These are phyloP conservation scores for Fraxinus xanthoxyloides DNA, from an alignment of 305 asterid species.

Conservation along the genomic window DNA sequence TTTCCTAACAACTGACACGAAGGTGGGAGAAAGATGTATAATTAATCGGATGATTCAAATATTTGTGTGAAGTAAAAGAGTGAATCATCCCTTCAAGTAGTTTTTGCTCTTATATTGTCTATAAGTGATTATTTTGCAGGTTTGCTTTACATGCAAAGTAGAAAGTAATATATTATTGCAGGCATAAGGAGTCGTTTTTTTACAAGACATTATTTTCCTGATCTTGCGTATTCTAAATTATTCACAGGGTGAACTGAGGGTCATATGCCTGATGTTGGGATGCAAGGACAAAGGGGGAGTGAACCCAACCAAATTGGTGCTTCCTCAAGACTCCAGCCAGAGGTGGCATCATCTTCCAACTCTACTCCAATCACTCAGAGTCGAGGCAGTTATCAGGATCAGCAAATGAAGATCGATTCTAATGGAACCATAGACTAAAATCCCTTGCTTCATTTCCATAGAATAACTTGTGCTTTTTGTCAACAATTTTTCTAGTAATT, in stretches of 20 bases:
- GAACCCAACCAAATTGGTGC: not conserved
- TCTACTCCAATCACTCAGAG: not conserved
- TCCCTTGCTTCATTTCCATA: not conserved
- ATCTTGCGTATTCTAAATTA: not conserved
- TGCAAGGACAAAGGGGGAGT: not conserved
- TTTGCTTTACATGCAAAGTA: not conserved
- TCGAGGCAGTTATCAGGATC: not conserved
- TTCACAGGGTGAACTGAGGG: constrained; percentile 3
- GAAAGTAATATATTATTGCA: not conserved
- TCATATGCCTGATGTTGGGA: not conserved
- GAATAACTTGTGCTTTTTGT: not conserved
- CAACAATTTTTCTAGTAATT: not conserved
- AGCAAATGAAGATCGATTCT: constrained; percentile 1
- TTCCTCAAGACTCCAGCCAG: not conserved
- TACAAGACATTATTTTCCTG: not conserved
- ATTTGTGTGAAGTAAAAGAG: not conserved
- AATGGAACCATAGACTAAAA: not conserved
- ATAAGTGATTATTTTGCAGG: not conserved
- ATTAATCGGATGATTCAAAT: not conserved
- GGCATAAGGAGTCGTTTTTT: not conserved
- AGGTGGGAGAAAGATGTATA: not conserved
- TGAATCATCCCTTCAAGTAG: not conserved
- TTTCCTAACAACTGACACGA: not conserved
- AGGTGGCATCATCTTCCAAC: not conserved
- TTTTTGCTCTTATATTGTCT: not conserved